Evolutionary conservation across 345 rosid species (phyloP), one percentile per base, ranked within the genome.

Genomic region (Passiflora organensis): DNA sequence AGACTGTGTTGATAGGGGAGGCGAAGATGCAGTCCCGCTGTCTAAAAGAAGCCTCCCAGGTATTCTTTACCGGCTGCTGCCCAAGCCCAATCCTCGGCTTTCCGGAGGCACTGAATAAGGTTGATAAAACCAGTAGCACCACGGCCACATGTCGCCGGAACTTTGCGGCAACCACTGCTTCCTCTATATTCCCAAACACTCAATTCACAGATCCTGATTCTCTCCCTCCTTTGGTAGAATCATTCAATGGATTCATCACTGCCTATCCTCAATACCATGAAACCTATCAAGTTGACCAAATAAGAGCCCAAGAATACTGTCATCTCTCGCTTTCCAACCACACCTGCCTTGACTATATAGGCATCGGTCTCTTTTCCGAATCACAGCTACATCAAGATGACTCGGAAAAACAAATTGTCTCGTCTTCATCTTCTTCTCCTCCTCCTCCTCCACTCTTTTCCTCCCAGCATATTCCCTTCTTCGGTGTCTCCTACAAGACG

Each of bases 341-440:
- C 73, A 81, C 90, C 51, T 91, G 96, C 66, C 91, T 91, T 60
- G 98, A 91, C 71, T 91, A 91, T 70, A 82, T 88, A 0, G 98
- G 98, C 28, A 78, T 80, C 13, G 96, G 98, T 53, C 82, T 91
- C 17, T 88, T 84, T 75, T 88, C 95, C 43, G 74, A 79, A 72
- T 65, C 89, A 23, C 98, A 91, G 69, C 59, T 81, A 20, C 84
- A 75, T 24, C 71, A 69, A 45, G 81, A 60, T 10, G 86, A 78
- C 32, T 56, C 81, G 32, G 58, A 55, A 17, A 62, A 65, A 58
- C 81, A 71, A 20, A 63, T 50, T 61, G 69, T 32, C 21, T 17
- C 62, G n/a, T 54, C 66, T 21, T 32, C 69, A 0, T 73, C 86
- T 36, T 72, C 89, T 32, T 45, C 44, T 16, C 62, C 38, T 1